These are phyloP conservation scores for Kwoniella heveanensis DNA, from an alignment of 768 basidiomycete genomes.

Conservation along the genomic window DNA sequence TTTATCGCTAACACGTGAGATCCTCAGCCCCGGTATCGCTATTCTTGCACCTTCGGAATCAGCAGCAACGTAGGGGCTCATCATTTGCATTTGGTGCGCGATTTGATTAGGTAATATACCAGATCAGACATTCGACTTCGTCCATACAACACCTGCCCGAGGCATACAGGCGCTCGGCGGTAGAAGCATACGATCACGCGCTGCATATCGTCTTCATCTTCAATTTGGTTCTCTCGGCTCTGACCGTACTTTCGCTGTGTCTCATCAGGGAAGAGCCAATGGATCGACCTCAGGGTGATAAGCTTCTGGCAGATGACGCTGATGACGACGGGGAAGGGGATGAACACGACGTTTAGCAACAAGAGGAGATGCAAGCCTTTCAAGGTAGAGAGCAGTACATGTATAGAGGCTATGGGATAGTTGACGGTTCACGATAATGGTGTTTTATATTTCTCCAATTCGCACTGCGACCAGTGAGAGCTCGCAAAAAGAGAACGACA, in stretches of 20 bases:
- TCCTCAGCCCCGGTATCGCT: no score
- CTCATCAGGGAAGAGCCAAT: constrained; percentile 47
- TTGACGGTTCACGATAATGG: no score
- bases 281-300: not conserved
- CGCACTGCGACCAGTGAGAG: no score
- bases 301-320: not conserved
- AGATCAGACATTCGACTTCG: constrained; percentile 52
- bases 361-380: no score
- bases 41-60: no score
- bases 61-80: no score
- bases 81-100: no score
- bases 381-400: no score
- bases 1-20: not conserved
- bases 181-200: constrained; percentile 43
- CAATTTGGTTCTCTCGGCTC: constrained; percentile 38
- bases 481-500: no score
- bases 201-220: constrained; percentile 48
- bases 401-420: no score
- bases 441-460: no score
- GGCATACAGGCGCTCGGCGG: constrained; percentile 30
- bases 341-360: no score
- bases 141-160: constrained; percentile 45
- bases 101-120: constrained; percentile 39
- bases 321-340: constrained; percentile 3
- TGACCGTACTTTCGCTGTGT: constrained; percentile 34